Percentiles rank a stretch among this genome's conserved stretches.
Evolutionary conservation across 192 early-diverging fungal genomes (phyloP).

Genomic region (Backusella tuberculispora): DNA sequence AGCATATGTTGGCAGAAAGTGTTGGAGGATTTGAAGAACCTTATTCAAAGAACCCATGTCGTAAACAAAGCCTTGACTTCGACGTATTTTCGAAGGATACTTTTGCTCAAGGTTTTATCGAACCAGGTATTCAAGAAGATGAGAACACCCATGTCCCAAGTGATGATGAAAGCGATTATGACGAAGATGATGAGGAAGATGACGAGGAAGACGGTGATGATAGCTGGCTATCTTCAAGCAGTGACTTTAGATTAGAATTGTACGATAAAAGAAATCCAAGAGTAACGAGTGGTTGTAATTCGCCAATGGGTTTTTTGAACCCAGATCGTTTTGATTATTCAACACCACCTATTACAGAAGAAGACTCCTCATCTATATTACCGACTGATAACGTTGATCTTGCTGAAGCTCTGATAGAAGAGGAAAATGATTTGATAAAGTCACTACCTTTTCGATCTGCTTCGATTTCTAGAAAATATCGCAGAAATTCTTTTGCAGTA

Average conservation of each 20-base stretch:
- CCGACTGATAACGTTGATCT: constrained; percentile 23
- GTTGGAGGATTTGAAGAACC: background rate
- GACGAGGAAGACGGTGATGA: constrained; percentile 36
- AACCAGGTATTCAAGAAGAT: background rate
- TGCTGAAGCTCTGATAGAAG: constrained; percentile 24
- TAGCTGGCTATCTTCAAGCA: background rate
- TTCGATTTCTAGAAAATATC: constrained; percentile 2
- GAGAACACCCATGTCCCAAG: background rate
- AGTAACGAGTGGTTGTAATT: background rate
- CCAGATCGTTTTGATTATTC: constrained; percentile 2
- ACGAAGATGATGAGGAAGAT: constrained; percentile 19
- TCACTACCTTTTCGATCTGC: background rate
- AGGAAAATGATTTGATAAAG: background rate
- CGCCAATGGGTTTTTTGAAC: background rate
- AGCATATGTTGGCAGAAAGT: constrained; percentile 30
- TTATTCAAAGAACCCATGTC: background rate
- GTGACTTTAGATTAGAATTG: background rate
- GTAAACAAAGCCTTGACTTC: background rate
- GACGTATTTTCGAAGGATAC: background rate
- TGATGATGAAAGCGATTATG: background rate
- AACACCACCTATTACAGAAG: background rate
- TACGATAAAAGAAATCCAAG: background rate
- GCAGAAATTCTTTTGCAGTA: constrained; percentile 6
- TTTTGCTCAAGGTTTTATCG: background rate
- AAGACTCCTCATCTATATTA: background rate